phyloP scores from a whole-genome alignment of 169 alveolate species.

The Plasmodium berghei region DNA sequence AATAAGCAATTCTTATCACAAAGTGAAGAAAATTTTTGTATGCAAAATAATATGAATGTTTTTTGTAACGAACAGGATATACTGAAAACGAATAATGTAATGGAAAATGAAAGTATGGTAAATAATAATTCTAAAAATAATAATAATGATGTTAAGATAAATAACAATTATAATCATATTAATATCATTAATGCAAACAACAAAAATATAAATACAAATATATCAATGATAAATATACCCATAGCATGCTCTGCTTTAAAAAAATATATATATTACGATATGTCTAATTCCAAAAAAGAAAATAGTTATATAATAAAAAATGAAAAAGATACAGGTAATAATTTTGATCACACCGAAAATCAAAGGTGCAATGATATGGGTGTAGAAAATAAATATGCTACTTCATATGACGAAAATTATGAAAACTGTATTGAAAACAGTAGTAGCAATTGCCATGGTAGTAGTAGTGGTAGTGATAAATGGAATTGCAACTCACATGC shows the following conservation, averaged over 20 bases:
- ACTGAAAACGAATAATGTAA: too few species aligned
- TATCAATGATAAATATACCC: conserved; percentile 19
- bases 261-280: conserved; percentile 2
- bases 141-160: too few species aligned
- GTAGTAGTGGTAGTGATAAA: neutral
- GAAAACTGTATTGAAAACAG: neutral
- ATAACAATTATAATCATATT: too few species aligned
- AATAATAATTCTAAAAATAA: too few species aligned
- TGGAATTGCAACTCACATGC: neutral
- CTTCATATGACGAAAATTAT: neutral
- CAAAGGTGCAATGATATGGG: neutral
- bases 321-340: too few species aligned
- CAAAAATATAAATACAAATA: conserved; percentile 16
- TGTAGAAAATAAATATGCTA: neutral
- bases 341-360: too few species aligned
- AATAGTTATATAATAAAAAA: neutral
- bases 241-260: neutral
- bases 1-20: too few species aligned
- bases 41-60: too few species aligned
- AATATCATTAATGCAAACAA: neutral
- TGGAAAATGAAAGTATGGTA: too few species aligned
- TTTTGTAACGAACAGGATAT: too few species aligned
- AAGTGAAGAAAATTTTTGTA: too few species aligned
- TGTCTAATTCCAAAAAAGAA: conserved; percentile 7
- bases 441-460: neutral